Evolutionary conservation across 257 asterid species (phyloP).

Genomic region (Echites panduratus): DNA sequence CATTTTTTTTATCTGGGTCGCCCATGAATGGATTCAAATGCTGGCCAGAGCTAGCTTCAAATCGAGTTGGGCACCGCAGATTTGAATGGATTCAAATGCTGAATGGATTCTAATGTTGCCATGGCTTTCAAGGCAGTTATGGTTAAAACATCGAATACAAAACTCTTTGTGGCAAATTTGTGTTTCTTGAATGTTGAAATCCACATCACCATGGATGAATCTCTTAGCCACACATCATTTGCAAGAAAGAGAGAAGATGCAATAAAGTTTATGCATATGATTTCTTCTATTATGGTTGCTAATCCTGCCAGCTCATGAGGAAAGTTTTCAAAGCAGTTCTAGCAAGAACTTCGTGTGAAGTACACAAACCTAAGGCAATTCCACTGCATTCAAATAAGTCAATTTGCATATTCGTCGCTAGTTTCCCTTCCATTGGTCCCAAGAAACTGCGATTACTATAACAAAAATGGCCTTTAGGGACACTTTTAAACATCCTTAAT

Average conservation of each 20-base stretch:
- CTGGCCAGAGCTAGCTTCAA: conserved; percentile 58
- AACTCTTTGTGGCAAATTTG: conserved; percentile 43
- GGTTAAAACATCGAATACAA: conserved; percentile 39
- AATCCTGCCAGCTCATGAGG: conserved; percentile 43
- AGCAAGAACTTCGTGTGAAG: conserved; percentile 61
- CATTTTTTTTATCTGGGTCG: too few relatives aligned
- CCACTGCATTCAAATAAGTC: conserved; percentile 67
- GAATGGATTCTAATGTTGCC: too few relatives aligned
- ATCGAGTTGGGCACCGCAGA: conserved; percentile 34
- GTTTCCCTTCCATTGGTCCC: conserved; percentile 26
- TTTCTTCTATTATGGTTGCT: conserved; percentile 17
- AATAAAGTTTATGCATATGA: conserved; percentile 31
- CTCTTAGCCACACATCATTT: conserved; percentile 37
- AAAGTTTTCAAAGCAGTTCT: conserved; percentile 54
- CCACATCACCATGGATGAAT: conserved; percentile 53
- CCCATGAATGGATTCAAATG: conserved; percentile 25
- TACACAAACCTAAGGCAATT: conserved; percentile 56
- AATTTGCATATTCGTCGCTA: conserved; percentile 50
- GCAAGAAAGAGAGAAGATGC: conserved; percentile 49
- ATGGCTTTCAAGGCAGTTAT: conserved; percentile 30
- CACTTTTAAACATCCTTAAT: too few relatives aligned
- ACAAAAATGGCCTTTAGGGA: too few relatives aligned
- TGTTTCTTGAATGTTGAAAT: conserved; percentile 56
- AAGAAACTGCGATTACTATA: conserved; percentile 19
- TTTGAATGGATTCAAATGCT: too few relatives aligned